Percentiles rank a stretch among this genome's conserved stretches.
phyloP scores from a whole-genome alignment of 495 filamentous ascomycete genomes.

The Penicillium odoratum region DNA sequence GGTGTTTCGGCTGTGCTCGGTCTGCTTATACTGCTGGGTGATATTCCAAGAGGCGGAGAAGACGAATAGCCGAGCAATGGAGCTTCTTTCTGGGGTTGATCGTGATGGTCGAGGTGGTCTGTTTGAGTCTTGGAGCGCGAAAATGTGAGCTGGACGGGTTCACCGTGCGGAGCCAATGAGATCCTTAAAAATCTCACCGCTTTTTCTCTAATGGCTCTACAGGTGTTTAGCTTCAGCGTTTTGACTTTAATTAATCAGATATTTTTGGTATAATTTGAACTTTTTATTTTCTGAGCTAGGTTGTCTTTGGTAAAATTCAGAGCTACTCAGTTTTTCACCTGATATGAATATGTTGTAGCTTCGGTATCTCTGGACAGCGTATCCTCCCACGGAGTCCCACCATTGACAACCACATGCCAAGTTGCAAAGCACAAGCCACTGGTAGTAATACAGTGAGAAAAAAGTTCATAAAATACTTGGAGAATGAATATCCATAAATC shows the following conservation, averaged over 20 bases:
- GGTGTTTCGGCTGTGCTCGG: conserved; percentile 4
- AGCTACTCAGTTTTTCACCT: not conserved
- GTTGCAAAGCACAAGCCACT: not conserved
- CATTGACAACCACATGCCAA: not conserved
- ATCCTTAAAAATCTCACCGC: conserved; percentile 24
- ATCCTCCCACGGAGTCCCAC: not conserved
- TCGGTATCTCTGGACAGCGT: not conserved
- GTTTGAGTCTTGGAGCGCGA: conserved; percentile 29
- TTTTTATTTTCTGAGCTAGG: not conserved
- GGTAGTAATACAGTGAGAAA: conserved; percentile 17
- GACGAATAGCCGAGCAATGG: conserved; percentile 10
- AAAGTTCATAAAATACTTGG: not conserved
- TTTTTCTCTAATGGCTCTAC: conserved; percentile 5
- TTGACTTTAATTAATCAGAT: not conserved
- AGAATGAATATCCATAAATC: conserved; percentile 15
- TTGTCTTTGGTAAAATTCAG: not conserved
- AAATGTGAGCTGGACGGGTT: conserved; percentile 39
- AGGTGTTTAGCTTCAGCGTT: not conserved
- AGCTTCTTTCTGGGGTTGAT: conserved; percentile 14
- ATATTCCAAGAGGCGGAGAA: not conserved
- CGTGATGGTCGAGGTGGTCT: conserved; percentile 19
- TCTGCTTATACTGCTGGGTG: not conserved
- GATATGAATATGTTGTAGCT: not conserved
- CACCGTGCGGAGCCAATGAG: conserved; percentile 27
- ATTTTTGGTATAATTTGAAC: not conserved